Evolutionary conservation across 768 basidiomycete genomes (phyloP).

Genomic region (Naematelia aurantialba): DNA sequence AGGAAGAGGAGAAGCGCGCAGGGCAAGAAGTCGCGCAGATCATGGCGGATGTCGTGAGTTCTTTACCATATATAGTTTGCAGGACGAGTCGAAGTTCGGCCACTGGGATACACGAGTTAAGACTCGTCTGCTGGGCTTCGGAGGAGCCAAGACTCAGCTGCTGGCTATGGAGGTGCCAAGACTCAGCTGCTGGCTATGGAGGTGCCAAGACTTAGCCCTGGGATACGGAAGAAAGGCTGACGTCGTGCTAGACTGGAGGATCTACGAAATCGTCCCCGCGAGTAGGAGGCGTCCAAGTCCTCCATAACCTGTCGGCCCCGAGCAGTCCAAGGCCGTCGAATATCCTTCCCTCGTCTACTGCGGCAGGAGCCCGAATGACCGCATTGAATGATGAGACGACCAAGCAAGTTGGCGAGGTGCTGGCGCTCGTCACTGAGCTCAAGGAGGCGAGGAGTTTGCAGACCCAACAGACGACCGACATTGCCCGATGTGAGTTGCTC

Average conservation of each 20-base stretch:
- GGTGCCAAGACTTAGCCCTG: too few species aligned
- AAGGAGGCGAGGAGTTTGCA: constrained; percentile 42
- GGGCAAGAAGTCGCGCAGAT: constrained; percentile 44
- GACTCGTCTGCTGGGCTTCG: too few species aligned
- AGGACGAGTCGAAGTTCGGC: too few species aligned
- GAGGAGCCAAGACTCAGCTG: too few species aligned
- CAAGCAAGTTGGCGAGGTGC: constrained; percentile 9
- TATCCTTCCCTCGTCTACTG: constrained; percentile 2
- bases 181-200: neutral
- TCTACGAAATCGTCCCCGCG: constrained; percentile 31
- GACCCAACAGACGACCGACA: constrained; percentile 48
- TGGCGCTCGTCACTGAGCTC: constrained; percentile 36
- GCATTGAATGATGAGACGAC: constrained; percentile 5
- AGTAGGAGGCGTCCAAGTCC: constrained; percentile 32
- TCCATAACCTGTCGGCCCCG: constrained; percentile 31
- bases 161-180: too few species aligned
- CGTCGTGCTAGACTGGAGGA: constrained; percentile 30
- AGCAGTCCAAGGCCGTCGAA: constrained; percentile 8
- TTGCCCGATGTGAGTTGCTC: constrained; percentile 43
- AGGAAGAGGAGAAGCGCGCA: constrained; percentile 33
- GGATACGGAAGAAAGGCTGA: neutral
- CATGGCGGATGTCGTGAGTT: constrained; percentile 41
- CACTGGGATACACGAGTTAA: too few species aligned
- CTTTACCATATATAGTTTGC: neutral
- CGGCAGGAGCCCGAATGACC: too few species aligned